A percentile compares a stretch with the other conserved stretches of the same genome.
phyloP scores from a whole-genome alignment of 768 basidiomycete species.

The Dioszegia crocea region DNA sequence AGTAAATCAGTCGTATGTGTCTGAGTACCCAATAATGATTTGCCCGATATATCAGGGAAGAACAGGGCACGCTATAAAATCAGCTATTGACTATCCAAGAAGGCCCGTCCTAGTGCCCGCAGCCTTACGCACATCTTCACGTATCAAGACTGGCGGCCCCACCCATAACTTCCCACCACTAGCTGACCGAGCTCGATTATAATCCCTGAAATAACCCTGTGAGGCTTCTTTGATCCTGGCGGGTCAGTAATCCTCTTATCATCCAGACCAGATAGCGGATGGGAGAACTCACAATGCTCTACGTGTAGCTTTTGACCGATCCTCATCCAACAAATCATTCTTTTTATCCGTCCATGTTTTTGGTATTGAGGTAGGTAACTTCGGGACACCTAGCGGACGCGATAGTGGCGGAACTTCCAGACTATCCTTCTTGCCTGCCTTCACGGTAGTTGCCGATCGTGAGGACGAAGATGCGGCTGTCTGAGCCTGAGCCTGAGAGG shows the following conservation, averaged over 20 bases:
- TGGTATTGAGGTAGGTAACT: conserved; percentile 61
- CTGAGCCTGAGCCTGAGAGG: background rate
- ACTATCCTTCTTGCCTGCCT: background rate
- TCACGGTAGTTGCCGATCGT: background rate
- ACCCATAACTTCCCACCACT: conserved; percentile 94
- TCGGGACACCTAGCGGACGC: conserved; percentile 71
- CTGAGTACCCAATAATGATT: conserved; percentile 56
- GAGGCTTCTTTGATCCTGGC: conserved; percentile 61
- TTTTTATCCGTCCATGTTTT: conserved; percentile 62
- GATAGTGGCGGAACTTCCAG: conserved; percentile 19
- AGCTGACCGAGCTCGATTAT: conserved; percentile 64
- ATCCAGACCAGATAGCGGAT: background rate
- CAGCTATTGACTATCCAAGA: background rate
- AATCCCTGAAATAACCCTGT: conserved; percentile 84
- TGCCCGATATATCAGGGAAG: conserved; percentile 80
- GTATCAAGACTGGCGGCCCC: conserved; percentile 80
- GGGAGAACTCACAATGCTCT: conserved; percentile 49
- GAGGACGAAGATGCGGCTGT: background rate
- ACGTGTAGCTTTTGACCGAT: conserved; percentile 66
- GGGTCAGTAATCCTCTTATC: background rate
- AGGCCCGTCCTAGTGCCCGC: background rate
- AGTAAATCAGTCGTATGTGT: conserved; percentile 76
- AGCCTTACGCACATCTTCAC: conserved; percentile 67
- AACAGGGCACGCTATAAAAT: conserved; percentile 74
- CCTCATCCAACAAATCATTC: conserved; percentile 68